These are phyloP conservation scores for Aspergillus felis DNA, from an alignment of 2,329 filamentous ascomycete genomes.

Conservation along the genomic window DNA sequence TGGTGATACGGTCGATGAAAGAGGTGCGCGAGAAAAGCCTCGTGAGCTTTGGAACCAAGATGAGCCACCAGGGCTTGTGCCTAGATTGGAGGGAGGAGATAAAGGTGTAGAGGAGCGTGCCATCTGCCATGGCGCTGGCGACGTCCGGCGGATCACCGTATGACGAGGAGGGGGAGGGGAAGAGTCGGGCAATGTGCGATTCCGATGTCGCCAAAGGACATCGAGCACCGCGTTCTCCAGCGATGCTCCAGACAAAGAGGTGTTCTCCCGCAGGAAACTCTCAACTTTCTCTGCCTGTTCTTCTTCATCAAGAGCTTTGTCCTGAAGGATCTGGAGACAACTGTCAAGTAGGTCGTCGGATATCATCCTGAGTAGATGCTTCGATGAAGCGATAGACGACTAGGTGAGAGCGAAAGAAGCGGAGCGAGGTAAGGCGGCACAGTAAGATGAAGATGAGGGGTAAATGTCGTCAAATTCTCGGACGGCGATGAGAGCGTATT, in stretches of 20 bases:
- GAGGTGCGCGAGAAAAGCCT: conserved; percentile 71
- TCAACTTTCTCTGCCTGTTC: conserved; percentile 92
- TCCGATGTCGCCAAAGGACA: conserved; percentile 67
- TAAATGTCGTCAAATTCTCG: neutral
- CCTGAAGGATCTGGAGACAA: conserved; percentile 82
- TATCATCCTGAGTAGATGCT: conserved; percentile 61
- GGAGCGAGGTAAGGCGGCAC: conserved; percentile 1
- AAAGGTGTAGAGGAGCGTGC: conserved; percentile 71
- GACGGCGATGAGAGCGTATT: neutral
- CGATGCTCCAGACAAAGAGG: conserved; percentile 67
- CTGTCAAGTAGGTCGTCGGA: conserved; percentile 90
- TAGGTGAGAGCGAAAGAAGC: conserved; percentile 6
- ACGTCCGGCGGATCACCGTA: conserved; percentile 83
- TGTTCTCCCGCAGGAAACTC: conserved; percentile 76
- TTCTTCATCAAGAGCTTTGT: conserved; percentile 80
- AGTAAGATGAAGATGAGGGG: conserved; percentile 1
- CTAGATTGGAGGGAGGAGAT: conserved; percentile 72
- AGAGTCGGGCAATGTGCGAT: conserved; percentile 50
- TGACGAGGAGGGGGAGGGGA: conserved; percentile 84
- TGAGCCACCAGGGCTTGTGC: conserved; percentile 76
- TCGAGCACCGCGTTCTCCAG: conserved; percentile 90
- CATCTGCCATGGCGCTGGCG: conserved; percentile 88
- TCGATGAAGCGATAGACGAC: conserved; percentile 7
- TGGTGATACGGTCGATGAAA: conserved; percentile 73
- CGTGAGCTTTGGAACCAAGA: conserved; percentile 72